Conservation (phyloP, 768 basidiomycete genomes). For the Tylopilus sp. region DNA sequence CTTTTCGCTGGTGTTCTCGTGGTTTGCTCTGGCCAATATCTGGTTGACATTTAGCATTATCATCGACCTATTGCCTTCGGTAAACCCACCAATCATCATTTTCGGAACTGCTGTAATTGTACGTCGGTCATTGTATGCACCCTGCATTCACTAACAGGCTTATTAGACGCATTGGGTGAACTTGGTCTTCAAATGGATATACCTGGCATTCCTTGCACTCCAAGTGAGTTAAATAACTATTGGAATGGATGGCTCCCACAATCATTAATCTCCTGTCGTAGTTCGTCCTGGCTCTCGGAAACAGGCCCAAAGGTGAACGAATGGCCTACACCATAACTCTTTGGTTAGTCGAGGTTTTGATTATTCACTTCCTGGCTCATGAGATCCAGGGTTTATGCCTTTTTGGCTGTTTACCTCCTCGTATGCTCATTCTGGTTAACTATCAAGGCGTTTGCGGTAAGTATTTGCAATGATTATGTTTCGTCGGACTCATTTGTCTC, state of each 20-base stretch:
- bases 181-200: slow-evolving; percentile 77
- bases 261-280: slow-evolving; percentile 14
- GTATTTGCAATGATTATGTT: slow-evolving; percentile 14
- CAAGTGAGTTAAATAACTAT: slow-evolving; percentile 41
- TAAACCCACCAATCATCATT: slow-evolving; percentile 38
- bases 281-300: slow-evolving; percentile 73
- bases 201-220: slow-evolving; percentile 78
- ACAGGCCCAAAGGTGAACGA: slow-evolving; percentile 87
- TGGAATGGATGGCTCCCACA: not conserved
- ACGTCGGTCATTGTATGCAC: slow-evolving; percentile 28
- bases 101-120: slow-evolving; percentile 75
- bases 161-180: slow-evolving; percentile 84
- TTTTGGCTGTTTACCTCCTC: slow-evolving; percentile 80
- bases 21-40: slow-evolving; percentile 90
- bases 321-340: slow-evolving; percentile 66
- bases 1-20: slow-evolving; percentile 81
- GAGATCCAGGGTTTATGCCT: slow-evolving; percentile 69
- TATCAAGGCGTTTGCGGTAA: slow-evolving; percentile 68
- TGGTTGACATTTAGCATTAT: slow-evolving; percentile 97
- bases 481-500: not conserved
- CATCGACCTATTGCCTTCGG: slow-evolving; percentile 75
- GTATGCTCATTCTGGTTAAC: slow-evolving; percentile 88
- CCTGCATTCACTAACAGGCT: not conserved
- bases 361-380: slow-evolving; percentile 5
- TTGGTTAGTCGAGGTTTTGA: slow-evolving; percentile 43